phyloP scores from a whole-genome alignment of 345 rosid genomes.

The Nephelium lappaceum region DNA sequence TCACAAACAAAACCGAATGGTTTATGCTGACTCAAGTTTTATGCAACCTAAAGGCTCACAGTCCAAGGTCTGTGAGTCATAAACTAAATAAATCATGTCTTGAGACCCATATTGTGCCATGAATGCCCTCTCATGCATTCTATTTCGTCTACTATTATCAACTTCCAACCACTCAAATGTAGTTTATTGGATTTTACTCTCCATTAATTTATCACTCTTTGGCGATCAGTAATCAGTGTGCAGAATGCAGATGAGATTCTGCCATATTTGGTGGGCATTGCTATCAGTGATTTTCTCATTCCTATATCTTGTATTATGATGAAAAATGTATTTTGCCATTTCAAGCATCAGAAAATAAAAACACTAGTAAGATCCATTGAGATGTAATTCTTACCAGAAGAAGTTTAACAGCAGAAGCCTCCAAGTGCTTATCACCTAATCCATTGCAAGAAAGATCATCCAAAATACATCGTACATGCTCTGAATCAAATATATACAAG shows the following conservation, averaged over 20 bases:
- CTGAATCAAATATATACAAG: slow-evolving; percentile 70
- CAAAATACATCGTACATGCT: slow-evolving; percentile 61
- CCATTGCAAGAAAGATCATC: slow-evolving; percentile 48
- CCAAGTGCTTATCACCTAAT: slow-evolving; percentile 38
- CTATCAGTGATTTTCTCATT: not conserved
- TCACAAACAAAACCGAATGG: not conserved
- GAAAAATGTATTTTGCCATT: not conserved
- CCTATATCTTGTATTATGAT: slow-evolving; percentile 6
- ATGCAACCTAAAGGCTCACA: not conserved
- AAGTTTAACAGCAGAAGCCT: slow-evolving; percentile 60
- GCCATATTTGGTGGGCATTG: not conserved
- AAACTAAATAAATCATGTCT: not conserved
- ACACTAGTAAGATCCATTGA: slow-evolving; percentile 5
- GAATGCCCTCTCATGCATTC: not conserved
- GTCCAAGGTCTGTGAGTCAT: not conserved
- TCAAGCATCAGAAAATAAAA: not conserved
- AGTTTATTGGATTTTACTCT: not conserved
- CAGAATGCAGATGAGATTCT: slow-evolving; percentile 12
- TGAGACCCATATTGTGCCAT: not conserved
- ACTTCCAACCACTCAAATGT: not conserved
- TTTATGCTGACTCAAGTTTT: not conserved
- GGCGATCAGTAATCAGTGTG: not conserved
- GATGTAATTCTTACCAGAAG: slow-evolving; percentile 62
- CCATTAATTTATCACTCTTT: not conserved
- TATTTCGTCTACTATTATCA: not conserved